Conservation (phyloP, 441 rosid species). For the Biscutella laevigata region DNA sequence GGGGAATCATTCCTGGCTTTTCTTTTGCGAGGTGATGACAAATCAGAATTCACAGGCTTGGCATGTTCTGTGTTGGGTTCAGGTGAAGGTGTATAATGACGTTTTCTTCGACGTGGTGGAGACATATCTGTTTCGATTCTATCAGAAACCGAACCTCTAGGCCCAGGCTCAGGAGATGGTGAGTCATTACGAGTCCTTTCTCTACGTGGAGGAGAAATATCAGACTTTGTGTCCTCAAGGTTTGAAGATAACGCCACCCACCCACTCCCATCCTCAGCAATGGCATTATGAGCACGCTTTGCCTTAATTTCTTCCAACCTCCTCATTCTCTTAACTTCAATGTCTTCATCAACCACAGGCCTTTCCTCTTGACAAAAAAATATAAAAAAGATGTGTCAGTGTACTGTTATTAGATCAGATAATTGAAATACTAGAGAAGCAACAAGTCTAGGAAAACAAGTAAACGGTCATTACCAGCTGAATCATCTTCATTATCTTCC, state of each 20-base stretch:
- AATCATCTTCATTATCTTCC: slow-evolving; percentile 49
- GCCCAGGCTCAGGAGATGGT: slow-evolving; percentile 47
- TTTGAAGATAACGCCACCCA: slow-evolving; percentile 60
- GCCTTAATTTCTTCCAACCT: slow-evolving; percentile 65
- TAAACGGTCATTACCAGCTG: slow-evolving; percentile 39
- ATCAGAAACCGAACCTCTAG: slow-evolving; percentile 12
- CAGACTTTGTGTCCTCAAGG: slow-evolving; percentile 23
- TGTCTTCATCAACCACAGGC: slow-evolving; percentile 73
- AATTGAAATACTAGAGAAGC: neutral
- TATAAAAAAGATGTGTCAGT: neutral
- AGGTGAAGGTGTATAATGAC: slow-evolving; percentile 25
- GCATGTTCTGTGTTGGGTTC: slow-evolving; percentile 13
- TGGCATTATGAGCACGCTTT: slow-evolving; percentile 45
- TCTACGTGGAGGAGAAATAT: slow-evolving; percentile 53
- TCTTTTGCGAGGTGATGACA: slow-evolving; percentile 38
- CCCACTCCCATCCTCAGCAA: slow-evolving; percentile 93
- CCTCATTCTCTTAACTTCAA: slow-evolving; percentile 78
- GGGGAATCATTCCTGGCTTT: slow-evolving; percentile 34
- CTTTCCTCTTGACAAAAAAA: slow-evolving; percentile 40
- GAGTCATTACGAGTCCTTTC: slow-evolving; percentile 46
- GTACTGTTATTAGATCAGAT: neutral
- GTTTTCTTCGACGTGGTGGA: slow-evolving; percentile 33
- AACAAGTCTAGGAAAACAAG: neutral
- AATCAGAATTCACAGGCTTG: slow-evolving; percentile 28
- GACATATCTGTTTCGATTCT: slow-evolving; percentile 38